Conservation (phyloP, 768 basidiomycete species). For the Pisolithus orientalis region DNA sequence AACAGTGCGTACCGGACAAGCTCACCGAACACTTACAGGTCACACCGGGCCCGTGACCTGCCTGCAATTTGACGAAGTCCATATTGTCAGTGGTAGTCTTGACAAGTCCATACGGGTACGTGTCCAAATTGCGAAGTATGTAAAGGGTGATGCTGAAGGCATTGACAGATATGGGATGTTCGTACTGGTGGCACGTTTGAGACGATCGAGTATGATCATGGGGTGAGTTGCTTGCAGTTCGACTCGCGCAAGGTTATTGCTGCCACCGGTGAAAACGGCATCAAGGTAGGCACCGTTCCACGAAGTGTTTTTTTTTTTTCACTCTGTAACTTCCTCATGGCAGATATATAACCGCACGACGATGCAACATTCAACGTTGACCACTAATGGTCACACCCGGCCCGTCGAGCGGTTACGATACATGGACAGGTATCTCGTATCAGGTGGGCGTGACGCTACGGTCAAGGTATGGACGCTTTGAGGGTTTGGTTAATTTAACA, state of each 20-base stretch:
- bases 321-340: background rate
- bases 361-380: slow-evolving; percentile 76
- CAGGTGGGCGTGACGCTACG: slow-evolving; percentile 79
- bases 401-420: slow-evolving; percentile 87
- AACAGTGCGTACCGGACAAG: slow-evolving; percentile 96
- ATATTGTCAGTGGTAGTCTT: slow-evolving; percentile 87
- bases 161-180: slow-evolving; percentile 87
- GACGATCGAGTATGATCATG: slow-evolving; percentile 84
- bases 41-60: slow-evolving; percentile 93
- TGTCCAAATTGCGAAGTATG: slow-evolving; percentile 5
- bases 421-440: slow-evolving; percentile 92
- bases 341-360: slow-evolving; percentile 95
- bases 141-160: background rate
- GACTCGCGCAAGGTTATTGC: slow-evolving; percentile 91
- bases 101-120: slow-evolving; percentile 88
- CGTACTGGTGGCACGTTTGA: slow-evolving; percentile 85
- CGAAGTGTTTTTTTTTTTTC: background rate
- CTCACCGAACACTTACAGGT: slow-evolving; percentile 86
- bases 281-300: slow-evolving; percentile 54
- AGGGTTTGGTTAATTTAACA: slow-evolving; percentile 6
- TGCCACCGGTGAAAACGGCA: slow-evolving; percentile 87
- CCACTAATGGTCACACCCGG: slow-evolving; percentile 89
- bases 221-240: slow-evolving; percentile 88
- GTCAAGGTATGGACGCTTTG: slow-evolving; percentile 94
- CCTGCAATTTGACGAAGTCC: slow-evolving; percentile 93